Conservation (phyloP, 2,329 filamentous ascomycete species). For the Monilinia fructigena region DNA sequence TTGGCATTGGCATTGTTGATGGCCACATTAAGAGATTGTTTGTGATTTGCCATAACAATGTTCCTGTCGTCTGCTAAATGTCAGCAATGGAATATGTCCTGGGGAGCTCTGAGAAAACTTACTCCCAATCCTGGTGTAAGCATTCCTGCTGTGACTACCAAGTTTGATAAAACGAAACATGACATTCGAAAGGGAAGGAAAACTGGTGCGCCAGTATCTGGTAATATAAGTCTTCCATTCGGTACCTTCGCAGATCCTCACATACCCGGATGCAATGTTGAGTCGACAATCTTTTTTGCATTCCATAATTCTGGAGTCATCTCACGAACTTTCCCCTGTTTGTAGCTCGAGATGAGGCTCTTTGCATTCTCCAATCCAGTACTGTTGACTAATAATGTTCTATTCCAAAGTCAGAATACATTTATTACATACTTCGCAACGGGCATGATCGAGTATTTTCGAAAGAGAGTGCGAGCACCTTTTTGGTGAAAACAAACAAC, state of each 20-base stretch:
- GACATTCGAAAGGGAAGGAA: slow-evolving; percentile 98
- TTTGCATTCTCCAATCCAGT: slow-evolving; percentile 84
- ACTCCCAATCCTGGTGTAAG: slow-evolving; percentile 82
- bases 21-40: slow-evolving; percentile 97
- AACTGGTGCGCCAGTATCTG: slow-evolving; percentile 89
- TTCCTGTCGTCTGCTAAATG: slow-evolving; percentile 66
- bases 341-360: slow-evolving; percentile 76
- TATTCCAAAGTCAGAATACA: slow-evolving; percentile 44
- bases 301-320: slow-evolving; percentile 93
- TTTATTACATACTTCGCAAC: slow-evolving; percentile 8
- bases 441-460: not conserved
- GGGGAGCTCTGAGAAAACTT: slow-evolving; percentile 36
- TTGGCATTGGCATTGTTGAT: slow-evolving; percentile 98
- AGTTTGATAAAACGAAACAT: slow-evolving; percentile 86
- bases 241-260: slow-evolving; percentile 11
- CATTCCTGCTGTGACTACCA: slow-evolving; percentile 96
- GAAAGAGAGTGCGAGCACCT: slow-evolving; percentile 31
- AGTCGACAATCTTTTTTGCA: slow-evolving; percentile 96
- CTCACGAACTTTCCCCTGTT: slow-evolving; percentile 71
- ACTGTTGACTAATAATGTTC: slow-evolving; percentile 79
- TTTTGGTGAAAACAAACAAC: slow-evolving; percentile 31
- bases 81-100: slow-evolving; percentile 22
- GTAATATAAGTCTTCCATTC: slow-evolving; percentile 14
- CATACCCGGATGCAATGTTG: slow-evolving; percentile 90
- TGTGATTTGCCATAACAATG: slow-evolving; percentile 87